Conservation (phyloP, 345 rosid genomes). For the Tarenaya hassleriana region DNA sequence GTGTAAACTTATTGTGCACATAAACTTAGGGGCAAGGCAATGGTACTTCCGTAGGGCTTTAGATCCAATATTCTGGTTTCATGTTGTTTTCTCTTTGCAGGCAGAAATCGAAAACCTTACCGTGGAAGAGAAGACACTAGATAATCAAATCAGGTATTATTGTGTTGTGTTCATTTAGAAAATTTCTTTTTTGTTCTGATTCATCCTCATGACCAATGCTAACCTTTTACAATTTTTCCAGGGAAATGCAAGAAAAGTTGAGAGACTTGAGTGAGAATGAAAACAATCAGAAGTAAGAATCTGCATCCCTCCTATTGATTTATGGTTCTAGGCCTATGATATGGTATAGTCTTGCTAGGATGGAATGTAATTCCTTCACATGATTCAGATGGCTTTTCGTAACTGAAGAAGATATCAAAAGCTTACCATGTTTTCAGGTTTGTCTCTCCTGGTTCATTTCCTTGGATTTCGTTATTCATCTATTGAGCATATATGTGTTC, state of each 20-base stretch:
- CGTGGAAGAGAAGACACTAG: slow-evolving; percentile 60
- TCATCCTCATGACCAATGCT: slow-evolving; percentile 27
- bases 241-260: slow-evolving; percentile 75
- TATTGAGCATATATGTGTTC: slow-evolving; percentile 5
- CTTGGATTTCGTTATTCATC: slow-evolving; percentile 4
- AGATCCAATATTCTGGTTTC: slow-evolving; percentile 6
- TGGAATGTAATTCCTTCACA: slow-evolving; percentile 22
- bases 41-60: neutral
- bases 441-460: slow-evolving; percentile 16
- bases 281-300: slow-evolving; percentile 61
- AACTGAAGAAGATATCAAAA: slow-evolving; percentile 86
- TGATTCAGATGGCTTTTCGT: slow-evolving; percentile 83
- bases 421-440: slow-evolving; percentile 70
- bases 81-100: slow-evolving; percentile 38
- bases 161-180: slow-evolving; percentile 23
- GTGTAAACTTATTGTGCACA: slow-evolving; percentile 8
- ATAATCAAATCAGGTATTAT: slow-evolving; percentile 72
- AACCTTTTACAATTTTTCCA: slow-evolving; percentile 37
- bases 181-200: slow-evolving; percentile 15
- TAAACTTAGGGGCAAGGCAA: neutral
- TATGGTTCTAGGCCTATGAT: slow-evolving; percentile 1
- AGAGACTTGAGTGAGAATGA: slow-evolving; percentile 74
- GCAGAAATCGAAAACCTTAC: slow-evolving; percentile 67
- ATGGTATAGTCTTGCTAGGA: slow-evolving; percentile 15
- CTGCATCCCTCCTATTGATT: slow-evolving; percentile 11